A percentile compares a stretch with the other conserved stretches of the same genome.
These are phyloP conservation scores for Arctium minus DNA, from an alignment of 129 eudicot genomes.

Conservation along the genomic window DNA sequence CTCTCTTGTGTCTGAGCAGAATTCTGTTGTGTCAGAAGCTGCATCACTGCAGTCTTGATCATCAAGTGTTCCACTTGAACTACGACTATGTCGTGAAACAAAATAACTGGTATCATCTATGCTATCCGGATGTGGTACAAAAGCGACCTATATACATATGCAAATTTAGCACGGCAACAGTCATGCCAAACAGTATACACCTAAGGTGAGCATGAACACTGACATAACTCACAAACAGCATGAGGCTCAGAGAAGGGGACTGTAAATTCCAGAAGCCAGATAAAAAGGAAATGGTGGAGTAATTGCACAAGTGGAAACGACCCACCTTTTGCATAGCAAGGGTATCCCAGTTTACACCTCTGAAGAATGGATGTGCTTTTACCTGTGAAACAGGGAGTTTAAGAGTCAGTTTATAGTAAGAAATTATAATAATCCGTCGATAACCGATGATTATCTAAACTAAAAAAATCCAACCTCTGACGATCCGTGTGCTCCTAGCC, in stretches of 20 bases:
- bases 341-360: constrained; percentile 87
- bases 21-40: constrained; percentile 51
- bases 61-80: constrained; percentile 45
- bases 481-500: constrained; percentile 82
- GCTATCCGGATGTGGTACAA: constrained; percentile 77
- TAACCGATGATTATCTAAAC: background rate
- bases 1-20: constrained; percentile 56
- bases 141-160: constrained; percentile 54
- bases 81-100: constrained; percentile 53
- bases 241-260: too few species aligned
- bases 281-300: background rate
- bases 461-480: constrained; percentile 55
- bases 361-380: constrained; percentile 74
- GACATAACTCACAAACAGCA: background rate
- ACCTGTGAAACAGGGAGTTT: constrained; percentile 43
- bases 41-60: constrained; percentile 49
- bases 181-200: background rate
- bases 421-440: background rate
- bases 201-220: too few species aligned
- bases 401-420: background rate
- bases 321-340: constrained; percentile 77
- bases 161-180: constrained; percentile 2
- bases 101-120: constrained; percentile 84
- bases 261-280: background rate
- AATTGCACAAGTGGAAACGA: background rate